A percentile compares a stretch with the other conserved stretches of the same genome.
Conservation (phyloP, 208 protist genomes). For the Trypanosoma lewisi region DNA sequence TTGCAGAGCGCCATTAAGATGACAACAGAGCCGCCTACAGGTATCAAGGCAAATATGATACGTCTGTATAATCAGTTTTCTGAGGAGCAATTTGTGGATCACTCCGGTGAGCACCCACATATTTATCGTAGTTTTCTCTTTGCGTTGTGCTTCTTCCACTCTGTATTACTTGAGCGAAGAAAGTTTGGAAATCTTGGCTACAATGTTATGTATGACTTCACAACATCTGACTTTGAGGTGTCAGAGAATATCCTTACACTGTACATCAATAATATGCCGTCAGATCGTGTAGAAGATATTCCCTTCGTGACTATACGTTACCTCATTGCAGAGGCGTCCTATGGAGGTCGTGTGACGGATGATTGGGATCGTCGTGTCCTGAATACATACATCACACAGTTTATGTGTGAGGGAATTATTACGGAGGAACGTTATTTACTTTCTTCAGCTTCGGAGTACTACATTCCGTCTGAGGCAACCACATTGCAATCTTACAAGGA, state of each 20-base stretch:
- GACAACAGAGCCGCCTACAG: slow-evolving; percentile 98
- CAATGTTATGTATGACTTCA: slow-evolving; percentile 99
- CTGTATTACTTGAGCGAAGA: slow-evolving; percentile 96
- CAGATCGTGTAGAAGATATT: slow-evolving; percentile 78
- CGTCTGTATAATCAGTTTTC: slow-evolving; percentile 94
- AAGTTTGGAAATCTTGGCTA: slow-evolving; percentile 99
- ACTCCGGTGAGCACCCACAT: slow-evolving; percentile 53
- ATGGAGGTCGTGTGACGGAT: slow-evolving; percentile 98
- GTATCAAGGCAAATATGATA: slow-evolving; percentile 97
- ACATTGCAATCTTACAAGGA: slow-evolving; percentile 92
- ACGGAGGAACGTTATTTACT: slow-evolving; percentile 85
- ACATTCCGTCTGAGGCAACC: slow-evolving; percentile 86
- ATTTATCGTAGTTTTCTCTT: slow-evolving; percentile 97
- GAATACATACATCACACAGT: slow-evolving; percentile 96
- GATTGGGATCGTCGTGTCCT: slow-evolving; percentile 97
- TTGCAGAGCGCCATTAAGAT: slow-evolving; percentile 97
- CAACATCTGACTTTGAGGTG: slow-evolving; percentile 96
- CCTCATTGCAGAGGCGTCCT: slow-evolving; percentile 97
- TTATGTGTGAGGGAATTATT: slow-evolving; percentile 88
- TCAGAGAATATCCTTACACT: slow-evolving; percentile 92
- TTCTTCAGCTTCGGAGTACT: slow-evolving; percentile 82
- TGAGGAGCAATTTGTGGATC: slow-evolving; percentile 87
- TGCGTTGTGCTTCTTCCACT: slow-evolving; percentile 97
- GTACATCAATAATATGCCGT: slow-evolving; percentile 85
- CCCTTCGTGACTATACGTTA: slow-evolving; percentile 97